A percentile compares a stretch with the other conserved stretches of the same genome.
phyloP scores from a whole-genome alignment of 352 stramenopile genomes.

The Phytophthora lateralis region DNA sequence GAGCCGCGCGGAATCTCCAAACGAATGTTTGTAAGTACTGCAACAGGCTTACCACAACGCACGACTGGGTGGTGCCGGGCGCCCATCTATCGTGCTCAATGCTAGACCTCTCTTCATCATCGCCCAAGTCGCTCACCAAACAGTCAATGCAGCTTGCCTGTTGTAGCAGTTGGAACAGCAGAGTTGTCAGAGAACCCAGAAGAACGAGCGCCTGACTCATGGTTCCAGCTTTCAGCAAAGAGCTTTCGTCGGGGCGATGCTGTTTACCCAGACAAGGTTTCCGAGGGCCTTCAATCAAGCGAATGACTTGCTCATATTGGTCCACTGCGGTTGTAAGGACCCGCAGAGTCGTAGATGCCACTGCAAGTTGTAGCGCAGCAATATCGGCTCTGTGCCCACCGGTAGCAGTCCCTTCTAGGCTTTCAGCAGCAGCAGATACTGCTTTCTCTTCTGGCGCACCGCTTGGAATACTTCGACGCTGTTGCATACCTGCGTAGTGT shows the following conservation, averaged over 20 bases:
- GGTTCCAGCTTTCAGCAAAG: conserved; percentile 9
- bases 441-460: conserved; percentile 29
- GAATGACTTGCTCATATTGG: conserved; percentile 56
- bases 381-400: conserved; percentile 30
- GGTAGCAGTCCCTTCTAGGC: neutral
- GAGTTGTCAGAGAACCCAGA: conserved; percentile 51
- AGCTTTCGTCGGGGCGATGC: conserved; percentile 2
- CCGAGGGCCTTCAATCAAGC: conserved; percentile 46
- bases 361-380: conserved; percentile 43
- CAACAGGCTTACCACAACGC: conserved; percentile 58
- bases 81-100: conserved; percentile 30
- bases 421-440: neutral
- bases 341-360: conserved; percentile 45
- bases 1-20: conserved; percentile 49
- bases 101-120: conserved; percentile 17
- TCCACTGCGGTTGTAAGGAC: conserved; percentile 55
- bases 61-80: conserved; percentile 23
- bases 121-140: conserved; percentile 24
- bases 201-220: conserved; percentile 55
- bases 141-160: conserved; percentile 52
- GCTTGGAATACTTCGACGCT: conserved; percentile 36
- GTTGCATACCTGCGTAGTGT: conserved; percentile 37
- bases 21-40: conserved; percentile 56
- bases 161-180: conserved; percentile 66
- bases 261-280: conserved; percentile 29